Conservation (phyloP, 2,329 filamentous ascomycete species). For the Aspergillus nomiae region DNA sequence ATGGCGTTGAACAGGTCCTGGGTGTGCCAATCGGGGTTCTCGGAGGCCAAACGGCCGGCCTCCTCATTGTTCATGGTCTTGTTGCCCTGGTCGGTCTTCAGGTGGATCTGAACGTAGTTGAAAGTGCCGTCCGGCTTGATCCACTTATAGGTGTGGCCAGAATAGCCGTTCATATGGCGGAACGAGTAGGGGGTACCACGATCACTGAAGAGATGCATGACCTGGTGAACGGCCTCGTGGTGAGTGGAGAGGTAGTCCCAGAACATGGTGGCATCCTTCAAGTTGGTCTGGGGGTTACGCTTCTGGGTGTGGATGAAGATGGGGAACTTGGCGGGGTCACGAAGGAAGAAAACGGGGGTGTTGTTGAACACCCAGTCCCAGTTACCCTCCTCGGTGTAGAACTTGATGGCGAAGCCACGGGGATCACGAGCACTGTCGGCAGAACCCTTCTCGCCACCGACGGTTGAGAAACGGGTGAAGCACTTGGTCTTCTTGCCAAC, state of each 20-base stretch:
- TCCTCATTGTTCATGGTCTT: conserved; percentile 63
- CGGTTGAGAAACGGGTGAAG: conserved; percentile 72
- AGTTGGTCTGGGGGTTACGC: conserved; percentile 69
- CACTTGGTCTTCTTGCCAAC: conserved; percentile 70
- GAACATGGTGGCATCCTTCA: conserved; percentile 70
- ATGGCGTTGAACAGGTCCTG: conserved; percentile 68
- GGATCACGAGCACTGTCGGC: conserved; percentile 73
- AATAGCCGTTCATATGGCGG: conserved; percentile 69
- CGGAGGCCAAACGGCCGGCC: conserved; percentile 54
- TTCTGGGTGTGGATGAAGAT: conserved; percentile 76
- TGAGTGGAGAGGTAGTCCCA: conserved; percentile 66
- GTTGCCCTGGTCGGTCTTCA: conserved; percentile 64
- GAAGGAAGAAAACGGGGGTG: conserved; percentile 74
- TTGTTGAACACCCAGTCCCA: conserved; percentile 75
- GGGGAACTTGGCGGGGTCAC: conserved; percentile 73
- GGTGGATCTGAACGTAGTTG: conserved; percentile 67
- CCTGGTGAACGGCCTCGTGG: conserved; percentile 64
- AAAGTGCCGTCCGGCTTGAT: conserved; percentile 66
- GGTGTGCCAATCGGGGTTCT: conserved; percentile 65
- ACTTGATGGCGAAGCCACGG: conserved; percentile 72
- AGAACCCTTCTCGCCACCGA: conserved; percentile 72
- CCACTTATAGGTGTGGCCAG: conserved; percentile 68
- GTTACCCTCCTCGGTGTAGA: conserved; percentile 73
- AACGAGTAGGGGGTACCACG: conserved; percentile 67
- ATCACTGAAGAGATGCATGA: conserved; percentile 69